A percentile compares a stretch with the other conserved stretches of the same genome.
Evolutionary conservation across 495 filamentous ascomycete genomes (phyloP).

Genomic region (Mytilinidion resinicola): DNA sequence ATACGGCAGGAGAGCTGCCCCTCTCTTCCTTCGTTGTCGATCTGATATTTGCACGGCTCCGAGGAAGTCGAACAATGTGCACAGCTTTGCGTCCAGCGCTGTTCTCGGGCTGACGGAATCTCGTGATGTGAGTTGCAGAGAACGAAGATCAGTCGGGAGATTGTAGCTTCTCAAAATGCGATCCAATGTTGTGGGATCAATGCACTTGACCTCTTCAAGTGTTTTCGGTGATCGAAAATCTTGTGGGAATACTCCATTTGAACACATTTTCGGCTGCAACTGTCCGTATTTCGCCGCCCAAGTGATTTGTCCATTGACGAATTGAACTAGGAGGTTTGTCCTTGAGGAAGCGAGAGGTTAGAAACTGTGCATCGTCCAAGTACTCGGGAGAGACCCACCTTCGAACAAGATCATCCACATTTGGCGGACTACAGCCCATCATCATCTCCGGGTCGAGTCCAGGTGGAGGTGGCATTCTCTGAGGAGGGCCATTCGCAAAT

Average conservation of each 20-base stretch:
- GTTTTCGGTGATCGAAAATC: constrained; percentile 31
- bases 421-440: constrained; percentile 4
- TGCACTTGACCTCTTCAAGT: constrained; percentile 29
- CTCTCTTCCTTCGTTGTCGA: constrained; percentile 10
- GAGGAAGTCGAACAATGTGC: constrained; percentile 27
- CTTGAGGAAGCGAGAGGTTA: constrained; percentile 15
- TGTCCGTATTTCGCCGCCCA: constrained; percentile 22
- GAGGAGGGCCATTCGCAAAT: background rate
- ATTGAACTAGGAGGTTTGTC: constrained; percentile 33
- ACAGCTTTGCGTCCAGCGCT: constrained; percentile 22
- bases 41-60: constrained; percentile 23
- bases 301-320: constrained; percentile 31
- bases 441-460: constrained; percentile 19
- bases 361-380: background rate
- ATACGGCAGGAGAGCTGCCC: constrained; percentile 2
- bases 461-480: constrained; percentile 8
- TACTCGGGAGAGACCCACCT: constrained; percentile 4
- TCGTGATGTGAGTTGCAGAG: constrained; percentile 13
- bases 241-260: constrained; percentile 29
- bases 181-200: constrained; percentile 32
- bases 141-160: constrained; percentile 27
- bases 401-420: constrained; percentile 21
- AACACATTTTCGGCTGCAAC: constrained; percentile 37
- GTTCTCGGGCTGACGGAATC: constrained; percentile 12
- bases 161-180: constrained; percentile 33